Conservation (phyloP, 495 filamentous ascomycete genomes). For the Staphylotrichum longicolle region DNA sequence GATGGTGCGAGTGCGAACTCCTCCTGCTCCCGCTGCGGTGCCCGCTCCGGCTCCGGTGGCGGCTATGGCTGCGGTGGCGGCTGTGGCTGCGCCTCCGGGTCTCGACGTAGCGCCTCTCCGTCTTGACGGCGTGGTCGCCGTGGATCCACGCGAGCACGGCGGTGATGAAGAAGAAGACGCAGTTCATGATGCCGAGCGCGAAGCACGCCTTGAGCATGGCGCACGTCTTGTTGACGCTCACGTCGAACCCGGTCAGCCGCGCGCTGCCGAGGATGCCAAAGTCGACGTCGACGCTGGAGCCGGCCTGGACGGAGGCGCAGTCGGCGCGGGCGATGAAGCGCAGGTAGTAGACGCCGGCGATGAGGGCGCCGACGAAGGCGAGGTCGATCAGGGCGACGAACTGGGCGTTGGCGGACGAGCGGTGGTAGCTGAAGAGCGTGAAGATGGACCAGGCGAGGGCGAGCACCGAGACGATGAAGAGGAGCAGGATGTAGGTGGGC, state of each 20-base stretch:
- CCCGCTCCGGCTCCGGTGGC: conserved; percentile 6
- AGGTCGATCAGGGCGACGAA: conserved; percentile 82
- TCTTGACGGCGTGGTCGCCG: conserved; percentile 31
- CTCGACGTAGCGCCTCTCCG: conserved; percentile 17
- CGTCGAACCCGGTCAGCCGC: conserved; percentile 41
- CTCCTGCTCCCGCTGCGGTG: conserved; percentile 12
- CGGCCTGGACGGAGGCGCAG: conserved; percentile 57
- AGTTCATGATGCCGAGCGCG: conserved; percentile 85
- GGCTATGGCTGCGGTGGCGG: conserved; percentile 2
- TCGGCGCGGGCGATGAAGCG: conserved; percentile 64
- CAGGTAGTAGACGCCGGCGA: conserved; percentile 74
- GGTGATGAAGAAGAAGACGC: conserved; percentile 77
- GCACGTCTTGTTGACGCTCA: conserved; percentile 69
- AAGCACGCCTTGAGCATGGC: conserved; percentile 85
- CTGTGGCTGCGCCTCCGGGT: conserved; percentile 5
- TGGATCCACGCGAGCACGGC: conserved; percentile 60
- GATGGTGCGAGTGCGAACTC: conserved; percentile 19
- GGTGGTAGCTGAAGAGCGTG: conserved; percentile 77
- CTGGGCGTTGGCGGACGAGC: conserved; percentile 63
- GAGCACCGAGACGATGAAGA: conserved; percentile 86
- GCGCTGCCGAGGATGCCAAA: conserved; percentile 60
- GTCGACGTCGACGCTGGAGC: conserved; percentile 47
- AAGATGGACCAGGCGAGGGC: conserved; percentile 75
- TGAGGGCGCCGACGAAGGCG: conserved; percentile 76
- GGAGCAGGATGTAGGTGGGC: conserved; percentile 74